Percentiles rank a stretch among this genome's conserved stretches.
Evolutionary conservation across 176 grass and related monocot species (phyloP).

Genomic region (Avena sativa): DNA sequence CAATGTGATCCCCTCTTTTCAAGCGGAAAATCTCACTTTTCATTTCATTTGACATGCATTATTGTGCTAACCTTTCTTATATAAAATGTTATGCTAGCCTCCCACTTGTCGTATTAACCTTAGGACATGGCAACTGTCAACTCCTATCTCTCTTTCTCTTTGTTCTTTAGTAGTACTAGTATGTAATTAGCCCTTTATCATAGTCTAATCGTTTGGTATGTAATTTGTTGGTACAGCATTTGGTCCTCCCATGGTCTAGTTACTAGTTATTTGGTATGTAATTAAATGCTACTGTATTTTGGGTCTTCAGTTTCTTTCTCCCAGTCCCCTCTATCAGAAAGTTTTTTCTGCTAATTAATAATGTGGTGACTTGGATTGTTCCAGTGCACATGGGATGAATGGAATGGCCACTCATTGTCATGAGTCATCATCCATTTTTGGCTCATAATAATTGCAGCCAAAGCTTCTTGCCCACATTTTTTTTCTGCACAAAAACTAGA

Average conservation of each 20-base stretch:
- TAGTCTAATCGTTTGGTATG: background rate
- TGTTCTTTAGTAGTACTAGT: background rate
- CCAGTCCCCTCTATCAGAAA: background rate
- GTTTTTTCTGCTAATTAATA: background rate
- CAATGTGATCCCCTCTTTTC: background rate
- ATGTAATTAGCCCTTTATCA: background rate
- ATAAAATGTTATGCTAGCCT: too few relatives aligned
- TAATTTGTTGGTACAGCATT: background rate
- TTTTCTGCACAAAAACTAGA: too few relatives aligned
- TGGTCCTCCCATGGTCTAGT: background rate
- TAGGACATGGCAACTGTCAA: constrained; percentile 25
- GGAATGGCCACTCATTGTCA: background rate
- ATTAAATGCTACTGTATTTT: background rate
- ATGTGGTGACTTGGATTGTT: constrained; percentile 34
- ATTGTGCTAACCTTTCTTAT: background rate
- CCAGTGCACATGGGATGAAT: constrained; percentile 40
- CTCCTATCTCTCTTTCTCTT: background rate
- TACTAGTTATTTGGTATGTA: background rate
- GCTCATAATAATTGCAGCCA: background rate
- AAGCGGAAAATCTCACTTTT: background rate
- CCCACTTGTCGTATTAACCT: background rate
- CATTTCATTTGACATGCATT: background rate
- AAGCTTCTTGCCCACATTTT: background rate
- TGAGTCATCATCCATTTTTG: constrained; percentile 1
- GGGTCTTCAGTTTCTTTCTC: background rate